These are phyloP conservation scores for Punctularia strigosozonata DNA, from an alignment of 768 basidiomycete genomes.

Conservation along the genomic window DNA sequence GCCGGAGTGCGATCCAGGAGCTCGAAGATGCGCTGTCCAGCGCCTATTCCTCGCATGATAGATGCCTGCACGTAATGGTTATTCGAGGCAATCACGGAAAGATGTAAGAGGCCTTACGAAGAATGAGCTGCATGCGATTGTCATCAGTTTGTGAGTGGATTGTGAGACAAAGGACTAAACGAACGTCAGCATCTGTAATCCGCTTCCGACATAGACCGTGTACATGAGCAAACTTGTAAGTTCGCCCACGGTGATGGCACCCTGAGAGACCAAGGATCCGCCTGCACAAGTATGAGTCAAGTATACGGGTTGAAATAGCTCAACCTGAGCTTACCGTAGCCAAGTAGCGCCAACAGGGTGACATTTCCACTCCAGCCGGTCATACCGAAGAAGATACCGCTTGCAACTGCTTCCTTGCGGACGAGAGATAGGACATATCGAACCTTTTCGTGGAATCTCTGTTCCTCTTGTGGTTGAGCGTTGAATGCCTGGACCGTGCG, in stretches of 20 bases:
- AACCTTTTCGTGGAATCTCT: constrained; percentile 61
- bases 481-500: constrained; percentile 91
- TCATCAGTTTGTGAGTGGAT: background rate
- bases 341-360: constrained; percentile 77
- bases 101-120: constrained; percentile 20
- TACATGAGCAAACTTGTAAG: constrained; percentile 84
- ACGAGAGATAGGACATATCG: constrained; percentile 61
- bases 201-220: constrained; percentile 79
- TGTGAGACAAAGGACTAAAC: background rate
- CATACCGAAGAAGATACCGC: constrained; percentile 86
- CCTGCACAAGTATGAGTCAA: constrained; percentile 29
- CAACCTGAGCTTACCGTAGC: constrained; percentile 70
- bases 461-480: constrained; percentile 64
- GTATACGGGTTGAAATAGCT: too few species aligned
- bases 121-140: constrained; percentile 18
- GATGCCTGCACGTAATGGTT: constrained; percentile 44
- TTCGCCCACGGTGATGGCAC: constrained; percentile 86
- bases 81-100: constrained; percentile 5
- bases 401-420: constrained; percentile 80
- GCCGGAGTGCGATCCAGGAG: constrained; percentile 72
- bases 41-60: constrained; percentile 94
- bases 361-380: constrained; percentile 92
- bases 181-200: constrained; percentile 69
- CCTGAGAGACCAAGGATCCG: constrained; percentile 80
- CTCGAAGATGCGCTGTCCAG: constrained; percentile 89